Base-by-base conservation (phyloP, 192 early-diverging fungal species). In the Spinellus fusiger region DNA sequence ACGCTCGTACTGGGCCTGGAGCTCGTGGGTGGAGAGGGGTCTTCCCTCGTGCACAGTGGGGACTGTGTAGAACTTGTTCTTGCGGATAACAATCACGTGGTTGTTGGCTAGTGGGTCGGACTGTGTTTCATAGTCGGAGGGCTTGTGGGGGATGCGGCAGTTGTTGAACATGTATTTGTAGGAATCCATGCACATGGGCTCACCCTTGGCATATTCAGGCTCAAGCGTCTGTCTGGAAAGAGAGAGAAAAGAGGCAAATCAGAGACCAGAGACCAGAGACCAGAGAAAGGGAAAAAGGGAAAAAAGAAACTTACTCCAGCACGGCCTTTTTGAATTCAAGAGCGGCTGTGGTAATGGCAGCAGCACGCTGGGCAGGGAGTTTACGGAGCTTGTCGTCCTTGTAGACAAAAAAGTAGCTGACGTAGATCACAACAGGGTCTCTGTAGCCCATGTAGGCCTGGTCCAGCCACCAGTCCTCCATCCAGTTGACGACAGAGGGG, bases 91-190 rank as follows among this genome's bases (percentile, higher is more conserved):
- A 10, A 87, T 76, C 27, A 98, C 84, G 71, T 96, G 89, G 68
- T 86, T 81, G 81, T 95, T 89, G 53, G 74, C 68, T 3, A 65
- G 59, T 47, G 92, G 89, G 51, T 93, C 89, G 52, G 81, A 86
- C 6, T 75, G 80, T 20, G 77, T 75, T 47, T 89, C 92, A 60
- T 79, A 75, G 73, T 99, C 96, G 10, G 86, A 84, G 5, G 93
- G 92, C 71, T 87, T 87, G 62, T 75, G 68, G 34, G 96, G 95
- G 55, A 95, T 86, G 57, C 96, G 91, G 74, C 88, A 91, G 33
- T 92, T 86, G 74, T 97, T 94, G 84, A 99, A 99, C 90, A 99
- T 86, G 77, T 86, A 95, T 74, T 91, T 88, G 84, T 95, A 96
- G 58, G 92, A 91, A 61, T 92, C 74, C 78, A 87, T 89, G 73